Evolutionary conservation across 441 rosid genomes (phyloP), one percentile per base, ranked within the genome.

Genomic region (Croton setiger): DNA sequence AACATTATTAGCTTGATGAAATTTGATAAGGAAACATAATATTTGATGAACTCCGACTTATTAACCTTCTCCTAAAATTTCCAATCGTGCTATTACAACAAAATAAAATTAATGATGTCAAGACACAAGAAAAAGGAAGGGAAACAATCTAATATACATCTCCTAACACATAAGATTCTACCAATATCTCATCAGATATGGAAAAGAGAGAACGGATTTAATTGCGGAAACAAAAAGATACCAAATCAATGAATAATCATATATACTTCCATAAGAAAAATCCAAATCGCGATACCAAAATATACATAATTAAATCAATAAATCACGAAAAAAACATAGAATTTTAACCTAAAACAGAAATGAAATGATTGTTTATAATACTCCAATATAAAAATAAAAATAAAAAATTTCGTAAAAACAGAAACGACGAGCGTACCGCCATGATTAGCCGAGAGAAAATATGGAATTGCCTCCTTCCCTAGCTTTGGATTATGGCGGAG

Each of bases 361-460:
- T 10, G 7, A 27, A 33, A 31, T 27, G 31, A 44, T 9, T 1
- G 23, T 18, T 55, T 36, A 55, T 55, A 23, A 11, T 12, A 14
- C 36, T 12, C 59, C 59, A 55, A 55, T 55, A 35, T 55, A 8
- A 61, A 20, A 13, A 11, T 6, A 9, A n/a, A 60, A n/a, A 37
- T 12, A 21, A 41, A 23, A 13, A 41, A 18, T 27, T 27, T 27
- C 31, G 31, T 15, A 11, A 0, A 7, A 21, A 33, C n/a, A 0
- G 15, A 21, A 13, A 33, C 3, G 20, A 52, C 9, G 14, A 0
- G 0, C 66, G 14, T 69, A 69, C 72, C 65, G 66, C 72, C 72
- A 69, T 69, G 59, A 48, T 10, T 13, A 60, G 48, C 11, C 36
- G 12, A 36, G 36, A 33, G 59, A 52, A 39, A 18, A 36, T 5